phyloP scores from a whole-genome alignment of 116 monocot species.

The Iris pallida region DNA sequence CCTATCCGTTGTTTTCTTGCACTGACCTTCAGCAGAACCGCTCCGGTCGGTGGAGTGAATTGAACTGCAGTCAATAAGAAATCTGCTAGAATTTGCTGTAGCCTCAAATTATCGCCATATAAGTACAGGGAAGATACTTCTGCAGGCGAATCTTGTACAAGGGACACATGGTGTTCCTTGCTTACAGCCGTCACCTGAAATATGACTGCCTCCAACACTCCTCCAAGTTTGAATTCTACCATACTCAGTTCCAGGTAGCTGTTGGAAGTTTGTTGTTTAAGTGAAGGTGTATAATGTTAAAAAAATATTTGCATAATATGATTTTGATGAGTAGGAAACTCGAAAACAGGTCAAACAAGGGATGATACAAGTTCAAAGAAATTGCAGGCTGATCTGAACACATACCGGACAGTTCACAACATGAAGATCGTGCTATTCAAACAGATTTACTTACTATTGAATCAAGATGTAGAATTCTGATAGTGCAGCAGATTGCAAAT shows the following conservation, averaged over 20 bases:
- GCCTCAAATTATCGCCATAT: conserved; percentile 76
- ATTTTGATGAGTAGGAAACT: not conserved
- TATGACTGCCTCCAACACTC: conserved; percentile 56
- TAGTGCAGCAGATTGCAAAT: too few species aligned
- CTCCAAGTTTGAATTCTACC: conserved; percentile 66
- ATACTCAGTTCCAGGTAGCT: conserved; percentile 71
- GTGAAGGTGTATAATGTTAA: not conserved
- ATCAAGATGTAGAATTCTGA: too few species aligned
- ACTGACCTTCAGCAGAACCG: conserved; percentile 45
- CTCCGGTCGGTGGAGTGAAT: conserved; percentile 48
- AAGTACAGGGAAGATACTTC: conserved; percentile 62
- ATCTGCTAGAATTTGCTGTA: conserved; percentile 78
- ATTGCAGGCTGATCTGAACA: too few species aligned
- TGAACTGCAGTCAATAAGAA: conserved; percentile 58
- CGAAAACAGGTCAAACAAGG: not conserved
- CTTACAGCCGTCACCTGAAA: conserved; percentile 65
- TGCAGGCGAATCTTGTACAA: conserved; percentile 55
- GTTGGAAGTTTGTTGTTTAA: conserved; percentile 13
- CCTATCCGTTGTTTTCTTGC: conserved; percentile 59
- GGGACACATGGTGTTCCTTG: conserved; percentile 40
- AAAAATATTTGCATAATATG: not conserved
- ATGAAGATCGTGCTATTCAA: too few species aligned
- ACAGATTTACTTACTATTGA: too few species aligned
- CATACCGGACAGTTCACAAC: too few species aligned
- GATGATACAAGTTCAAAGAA: not conserved